Evolutionary conservation across 1,139 yeast genomes (phyloP).

Genomic region (Torulaspora globosa): DNA sequence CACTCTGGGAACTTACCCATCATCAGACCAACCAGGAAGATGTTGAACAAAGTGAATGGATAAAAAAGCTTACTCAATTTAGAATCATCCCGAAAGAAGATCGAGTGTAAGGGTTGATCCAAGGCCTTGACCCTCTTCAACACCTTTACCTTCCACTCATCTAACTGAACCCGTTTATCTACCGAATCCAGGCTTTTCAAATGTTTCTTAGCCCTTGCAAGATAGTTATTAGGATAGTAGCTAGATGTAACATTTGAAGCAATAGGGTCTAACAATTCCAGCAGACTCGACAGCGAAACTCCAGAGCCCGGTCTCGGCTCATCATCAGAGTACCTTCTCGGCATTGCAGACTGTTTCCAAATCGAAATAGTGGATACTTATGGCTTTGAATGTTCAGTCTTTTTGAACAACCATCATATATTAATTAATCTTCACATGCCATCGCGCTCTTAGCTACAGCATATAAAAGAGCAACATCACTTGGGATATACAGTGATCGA

Average conservation of each 20-base stretch:
- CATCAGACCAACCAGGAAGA: constrained; percentile 69
- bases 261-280: constrained; percentile 30
- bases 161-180: constrained; percentile 23
- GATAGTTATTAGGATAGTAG: constrained; percentile 17
- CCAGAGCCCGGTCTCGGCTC: constrained; percentile 11
- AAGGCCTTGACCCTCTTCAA: constrained; percentile 22
- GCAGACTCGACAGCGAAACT: constrained; percentile 21
- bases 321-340: constrained; percentile 7
- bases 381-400: neutral
- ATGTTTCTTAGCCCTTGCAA: constrained; percentile 19
- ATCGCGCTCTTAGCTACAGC: neutral
- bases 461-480: neutral
- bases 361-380: neutral
- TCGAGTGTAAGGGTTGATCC: constrained; percentile 24
- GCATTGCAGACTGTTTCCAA: neutral
- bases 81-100: constrained; percentile 45
- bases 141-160: constrained; percentile 21
- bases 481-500: neutral
- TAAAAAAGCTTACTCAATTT: constrained; percentile 79
- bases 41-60: constrained; percentile 62
- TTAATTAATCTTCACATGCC: neutral
- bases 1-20: constrained; percentile 74
- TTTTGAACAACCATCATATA: neutral
- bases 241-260: constrained; percentile 28
- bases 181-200: constrained; percentile 16